Evolutionary conservation across 164 flowering plant genomes (phyloP), one percentile per base, ranked within the genome.

Genomic region (Malania oleifera): DNA sequence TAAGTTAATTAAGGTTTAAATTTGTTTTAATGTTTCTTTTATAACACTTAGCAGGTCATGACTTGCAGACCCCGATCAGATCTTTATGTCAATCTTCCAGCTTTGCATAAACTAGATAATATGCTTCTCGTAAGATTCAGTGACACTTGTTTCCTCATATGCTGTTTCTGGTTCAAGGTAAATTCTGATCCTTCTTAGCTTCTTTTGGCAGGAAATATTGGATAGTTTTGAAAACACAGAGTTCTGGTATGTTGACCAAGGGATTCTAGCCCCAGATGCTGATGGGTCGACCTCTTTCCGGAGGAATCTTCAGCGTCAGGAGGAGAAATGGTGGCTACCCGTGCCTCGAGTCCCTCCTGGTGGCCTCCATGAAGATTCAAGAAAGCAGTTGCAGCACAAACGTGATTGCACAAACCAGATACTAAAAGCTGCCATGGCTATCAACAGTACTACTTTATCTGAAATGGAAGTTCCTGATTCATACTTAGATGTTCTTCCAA

Each of bases 181-280:
- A 60, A 49, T 56, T 34, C 57, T 62, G 44, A 67, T 35, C n/a
- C n/a, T n/a, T 23, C 22, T 27, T 10, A 8, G 3, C 14, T 25
- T 47, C 5, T 19, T 66, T 46, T 59, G 54, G 15, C 80, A 84
- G 90, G 90, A 80, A 57, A 66, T 80, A 60, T 58, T 84, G 28
- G 85, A 84, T 44, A 70, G 83, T 56, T 84, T 84, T 39, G 64
- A 58, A 0, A 41, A 61, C 31, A 65, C 77, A 9, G 90, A 84
- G 62, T 84, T 84, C 68, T 82, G 87, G 90, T 84, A 82, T 64
- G 81, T 84, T n/a, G 90, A 84, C 50, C 85, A 82, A 66, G 90
- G 90, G 15, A 73, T 82, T 56, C 8, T 72, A 49, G 74, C 81
- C 41, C 69, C 73, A 14, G 83, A 77, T 22, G 57, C 58, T 41